These are phyloP conservation scores for Trypanosoma cruzi DNA, from an alignment of 208 protist species.

Conservation along the genomic window DNA sequence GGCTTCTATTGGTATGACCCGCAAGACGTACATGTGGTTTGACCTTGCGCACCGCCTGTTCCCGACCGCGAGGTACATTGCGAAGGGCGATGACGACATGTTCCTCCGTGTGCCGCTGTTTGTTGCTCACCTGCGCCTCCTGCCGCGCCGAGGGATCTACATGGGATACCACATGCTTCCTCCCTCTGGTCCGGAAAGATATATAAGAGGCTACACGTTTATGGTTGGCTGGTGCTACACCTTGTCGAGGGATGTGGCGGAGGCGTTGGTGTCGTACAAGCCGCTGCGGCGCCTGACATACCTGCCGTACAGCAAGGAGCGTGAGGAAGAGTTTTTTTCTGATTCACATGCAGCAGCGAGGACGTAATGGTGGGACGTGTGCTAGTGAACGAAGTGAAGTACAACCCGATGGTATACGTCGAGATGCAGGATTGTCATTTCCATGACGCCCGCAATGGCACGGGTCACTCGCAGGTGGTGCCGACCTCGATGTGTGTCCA, in stretches of 20 bases:
- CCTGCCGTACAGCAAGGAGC: conserved; percentile 2
- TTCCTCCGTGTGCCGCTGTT: conserved; percentile 48
- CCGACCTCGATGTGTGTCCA: too few species aligned
- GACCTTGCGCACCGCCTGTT: conserved; percentile 38
- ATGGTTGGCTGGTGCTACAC: background rate
- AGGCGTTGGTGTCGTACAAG: conserved; percentile 17
- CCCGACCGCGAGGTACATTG: conserved; percentile 36
- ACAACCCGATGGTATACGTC: background rate
- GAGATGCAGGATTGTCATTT: background rate
- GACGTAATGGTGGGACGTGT: conserved; percentile 22
- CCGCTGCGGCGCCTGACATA: conserved; percentile 4
- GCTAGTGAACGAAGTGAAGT: background rate
- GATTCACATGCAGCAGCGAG: conserved; percentile 11
- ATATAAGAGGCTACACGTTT: background rate
- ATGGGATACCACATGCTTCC: background rate
- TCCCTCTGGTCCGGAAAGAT: background rate
- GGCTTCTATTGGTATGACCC: too few species aligned
- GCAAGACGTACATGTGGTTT: conserved; percentile 46
- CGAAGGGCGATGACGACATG: conserved; percentile 56
- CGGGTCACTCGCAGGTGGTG: too few species aligned
- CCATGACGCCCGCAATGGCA: background rate
- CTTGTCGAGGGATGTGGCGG: conserved; percentile 11
- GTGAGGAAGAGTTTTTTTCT: background rate
- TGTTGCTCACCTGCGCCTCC: conserved; percentile 29
- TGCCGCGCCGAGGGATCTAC: conserved; percentile 11